A percentile compares a stretch with the other conserved stretches of the same genome.
These are phyloP conservation scores for Salix brachista DNA, from an alignment of 345 rosid species.

Conservation along the genomic window DNA sequence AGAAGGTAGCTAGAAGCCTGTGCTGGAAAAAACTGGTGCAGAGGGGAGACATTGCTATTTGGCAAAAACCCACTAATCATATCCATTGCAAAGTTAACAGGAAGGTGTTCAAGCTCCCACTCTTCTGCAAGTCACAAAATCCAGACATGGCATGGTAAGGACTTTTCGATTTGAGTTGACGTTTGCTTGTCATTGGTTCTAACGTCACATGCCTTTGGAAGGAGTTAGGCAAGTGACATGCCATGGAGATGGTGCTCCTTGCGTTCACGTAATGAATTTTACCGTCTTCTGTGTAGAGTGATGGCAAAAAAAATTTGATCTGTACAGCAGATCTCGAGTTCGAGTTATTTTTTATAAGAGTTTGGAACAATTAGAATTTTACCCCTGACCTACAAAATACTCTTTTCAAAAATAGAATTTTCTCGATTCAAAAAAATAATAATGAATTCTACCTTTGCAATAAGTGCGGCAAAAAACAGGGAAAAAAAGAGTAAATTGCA, in stretches of 20 bases:
- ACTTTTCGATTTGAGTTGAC: neutral
- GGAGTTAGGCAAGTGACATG: neutral
- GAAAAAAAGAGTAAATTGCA: neutral
- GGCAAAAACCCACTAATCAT: constrained; percentile 89
- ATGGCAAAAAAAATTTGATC: too few species aligned
- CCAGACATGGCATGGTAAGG: constrained; percentile 81
- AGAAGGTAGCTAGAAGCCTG: constrained; percentile 54
- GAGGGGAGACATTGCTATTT: constrained; percentile 65
- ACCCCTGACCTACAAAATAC: too few species aligned
- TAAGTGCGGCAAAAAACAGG: neutral
- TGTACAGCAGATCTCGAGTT: too few species aligned
- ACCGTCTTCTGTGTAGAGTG: too few species aligned
- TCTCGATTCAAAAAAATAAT: too few species aligned
- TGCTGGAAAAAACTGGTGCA: constrained; percentile 85
- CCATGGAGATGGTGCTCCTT: neutral
- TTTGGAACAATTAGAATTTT: too few species aligned
- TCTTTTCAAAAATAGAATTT: too few species aligned
- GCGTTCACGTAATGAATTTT: neutral
- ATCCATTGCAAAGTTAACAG: constrained; percentile 57
- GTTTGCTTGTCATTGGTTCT: neutral
- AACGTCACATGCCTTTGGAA: neutral
- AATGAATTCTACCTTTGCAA: neutral
- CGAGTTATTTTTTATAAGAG: too few species aligned
- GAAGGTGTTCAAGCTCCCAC: constrained; percentile 51
- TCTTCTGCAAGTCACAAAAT: constrained; percentile 58